Evolutionary conservation across 805 yeast genomes (phyloP).

Genomic region (Candida namnaoensis): DNA sequence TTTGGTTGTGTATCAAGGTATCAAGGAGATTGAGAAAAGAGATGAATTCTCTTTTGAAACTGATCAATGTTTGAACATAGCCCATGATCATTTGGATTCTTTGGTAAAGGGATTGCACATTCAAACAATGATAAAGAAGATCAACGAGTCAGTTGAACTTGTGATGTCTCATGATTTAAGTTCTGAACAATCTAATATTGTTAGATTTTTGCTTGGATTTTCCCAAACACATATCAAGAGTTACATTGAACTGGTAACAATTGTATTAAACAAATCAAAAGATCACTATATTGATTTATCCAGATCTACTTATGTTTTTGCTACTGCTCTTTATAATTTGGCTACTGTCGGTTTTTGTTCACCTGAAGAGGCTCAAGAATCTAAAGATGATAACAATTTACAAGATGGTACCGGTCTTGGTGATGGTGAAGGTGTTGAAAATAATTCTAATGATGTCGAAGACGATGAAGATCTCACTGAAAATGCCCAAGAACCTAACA

Average conservation of each 20-base stretch:
- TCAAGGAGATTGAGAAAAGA: slow-evolving; percentile 27
- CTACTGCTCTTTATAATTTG: slow-evolving; percentile 46
- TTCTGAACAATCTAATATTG: slow-evolving; percentile 24
- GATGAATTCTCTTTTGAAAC: slow-evolving; percentile 33
- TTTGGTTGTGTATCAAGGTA: slow-evolving; percentile 60
- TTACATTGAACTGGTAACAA: slow-evolving; percentile 41
- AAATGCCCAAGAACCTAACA: slow-evolving; percentile 63
- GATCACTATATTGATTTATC: slow-evolving; percentile 44
- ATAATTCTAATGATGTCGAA: slow-evolving; percentile 76
- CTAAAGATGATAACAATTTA: slow-evolving; percentile 53
- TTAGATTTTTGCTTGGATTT: slow-evolving; percentile 42
- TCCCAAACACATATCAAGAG: slow-evolving; percentile 56
- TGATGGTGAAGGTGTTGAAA: slow-evolving; percentile 83
- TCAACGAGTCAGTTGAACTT: slow-evolving; percentile 25
- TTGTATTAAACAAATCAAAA: slow-evolving; percentile 35
- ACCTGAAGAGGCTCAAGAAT: slow-evolving; percentile 67
- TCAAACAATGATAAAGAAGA: slow-evolving; percentile 23
- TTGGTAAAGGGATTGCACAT: slow-evolving; percentile 35
- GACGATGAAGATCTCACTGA: slow-evolving; percentile 82
- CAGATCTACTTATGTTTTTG: slow-evolving; percentile 52
- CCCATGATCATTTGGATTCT: slow-evolving; percentile 36
- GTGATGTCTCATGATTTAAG: slow-evolving; percentile 30
- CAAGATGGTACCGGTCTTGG: slow-evolving; percentile 91
- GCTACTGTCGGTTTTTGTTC: slow-evolving; percentile 86
- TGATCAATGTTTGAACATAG: slow-evolving; percentile 58